phyloP scores from a whole-genome alignment of 1,284 basidiomycete genomes.

The Phlebopus sp. region DNA sequence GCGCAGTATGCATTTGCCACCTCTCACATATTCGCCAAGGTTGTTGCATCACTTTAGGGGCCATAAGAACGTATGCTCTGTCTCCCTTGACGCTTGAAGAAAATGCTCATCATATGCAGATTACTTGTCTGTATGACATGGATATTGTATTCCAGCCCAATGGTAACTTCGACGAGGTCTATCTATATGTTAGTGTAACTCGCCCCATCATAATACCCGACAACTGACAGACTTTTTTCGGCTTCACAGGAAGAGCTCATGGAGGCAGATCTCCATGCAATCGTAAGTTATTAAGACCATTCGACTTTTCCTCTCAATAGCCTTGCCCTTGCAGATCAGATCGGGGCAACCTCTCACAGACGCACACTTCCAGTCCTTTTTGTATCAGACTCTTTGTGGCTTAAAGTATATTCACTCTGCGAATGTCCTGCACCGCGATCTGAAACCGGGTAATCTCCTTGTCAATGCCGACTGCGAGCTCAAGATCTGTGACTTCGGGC shows the following conservation, averaged over 20 bases:
- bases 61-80: constrained; percentile 82
- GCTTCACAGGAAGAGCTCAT: constrained; percentile 84
- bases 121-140: constrained; percentile 94
- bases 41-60: constrained; percentile 94
- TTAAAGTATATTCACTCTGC: constrained; percentile 99
- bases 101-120: constrained; percentile 43
- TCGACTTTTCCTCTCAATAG: neutral
- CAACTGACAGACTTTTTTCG: neutral
- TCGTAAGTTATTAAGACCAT: constrained; percentile 49
- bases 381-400: constrained; percentile 98
- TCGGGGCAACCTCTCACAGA: constrained; percentile 97
- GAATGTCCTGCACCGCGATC: constrained; percentile 95
- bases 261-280: constrained; percentile 99
- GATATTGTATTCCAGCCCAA: constrained; percentile 89
- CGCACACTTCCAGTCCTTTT: constrained; percentile 97
- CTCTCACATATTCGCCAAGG: constrained; percentile 36
- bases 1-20: neutral
- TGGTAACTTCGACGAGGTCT: constrained; percentile 93
- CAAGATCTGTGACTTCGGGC: constrained; percentile 98
- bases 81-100: constrained; percentile 11
- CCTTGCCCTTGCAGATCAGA: constrained; percentile 66
- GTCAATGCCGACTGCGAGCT: constrained; percentile 98
- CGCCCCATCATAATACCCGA: neutral
- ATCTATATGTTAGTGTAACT: constrained; percentile 71
- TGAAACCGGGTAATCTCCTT: constrained; percentile 95